phyloP scores from a whole-genome alignment of 495 filamentous ascomycete genomes.

The Hyaloscypha bicolor region DNA sequence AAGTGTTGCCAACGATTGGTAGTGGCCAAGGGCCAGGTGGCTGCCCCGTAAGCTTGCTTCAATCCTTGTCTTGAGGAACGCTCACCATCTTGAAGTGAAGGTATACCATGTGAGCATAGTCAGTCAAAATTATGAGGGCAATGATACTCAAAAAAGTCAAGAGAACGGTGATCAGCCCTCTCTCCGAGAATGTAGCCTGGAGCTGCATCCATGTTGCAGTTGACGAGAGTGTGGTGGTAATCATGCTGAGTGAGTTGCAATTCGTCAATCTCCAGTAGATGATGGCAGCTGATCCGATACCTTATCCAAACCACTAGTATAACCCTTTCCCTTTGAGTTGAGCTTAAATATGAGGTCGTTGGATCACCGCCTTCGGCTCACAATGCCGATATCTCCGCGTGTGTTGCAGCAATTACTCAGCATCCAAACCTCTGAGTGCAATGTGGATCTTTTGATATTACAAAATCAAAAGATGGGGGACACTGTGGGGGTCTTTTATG shows the following conservation, averaged over 20 bases:
- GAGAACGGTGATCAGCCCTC: conserved; percentile 15
- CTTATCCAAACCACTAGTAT: not conserved
- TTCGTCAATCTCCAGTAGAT: not conserved
- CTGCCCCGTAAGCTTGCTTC: conserved; percentile 33
- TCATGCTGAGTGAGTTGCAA: conserved; percentile 7
- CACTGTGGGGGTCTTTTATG: not conserved
- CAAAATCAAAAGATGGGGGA: not conserved
- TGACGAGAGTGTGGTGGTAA: not conserved
- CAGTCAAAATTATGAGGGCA: conserved; percentile 38
- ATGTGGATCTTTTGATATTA: not conserved
- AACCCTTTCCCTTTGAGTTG: not conserved
- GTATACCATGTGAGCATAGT: conserved; percentile 54
- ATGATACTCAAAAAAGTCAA: conserved; percentile 35
- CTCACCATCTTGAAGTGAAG: conserved; percentile 45
- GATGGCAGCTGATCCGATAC: not conserved
- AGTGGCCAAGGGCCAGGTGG: conserved; percentile 58
- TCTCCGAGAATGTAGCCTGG: conserved; percentile 7
- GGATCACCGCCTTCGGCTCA: not conserved
- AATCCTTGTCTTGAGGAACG: not conserved
- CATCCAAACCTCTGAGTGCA: not conserved
- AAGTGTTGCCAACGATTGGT: conserved; percentile 59
- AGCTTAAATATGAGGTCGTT: conserved; percentile 1
- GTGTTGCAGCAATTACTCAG: not conserved
- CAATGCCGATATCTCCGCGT: not conserved
- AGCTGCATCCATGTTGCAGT: conserved; percentile 21